Base-by-base conservation (phyloP, 179 eudicot species). In the Pouteria campechiana region DNA sequence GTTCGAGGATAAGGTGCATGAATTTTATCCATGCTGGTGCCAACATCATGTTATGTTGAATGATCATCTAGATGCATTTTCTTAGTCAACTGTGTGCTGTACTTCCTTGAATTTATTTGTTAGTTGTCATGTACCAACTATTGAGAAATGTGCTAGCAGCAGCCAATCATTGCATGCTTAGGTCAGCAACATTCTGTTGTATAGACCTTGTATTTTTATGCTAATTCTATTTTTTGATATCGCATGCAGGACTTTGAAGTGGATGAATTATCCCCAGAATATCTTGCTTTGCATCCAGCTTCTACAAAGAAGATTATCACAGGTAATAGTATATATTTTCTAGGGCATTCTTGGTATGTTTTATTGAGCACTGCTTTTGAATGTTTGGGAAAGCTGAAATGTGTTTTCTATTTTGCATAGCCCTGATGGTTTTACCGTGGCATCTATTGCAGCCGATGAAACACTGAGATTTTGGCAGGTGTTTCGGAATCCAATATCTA, bases 211-310 rank as follows among this genome's bases (percentile, higher is more conserved):
- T 28, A 15, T 14, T 10, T n/a, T n/a, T n/a, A n/a, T n/a, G n/a
- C n/a, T n/a, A n/a, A 17, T 16, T 50, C 27, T 33, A 11, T n/a
- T 10, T 41, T 17, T 17, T 47, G 25, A 4, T 37, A 22, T 43
- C 29, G 33, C 9, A 17, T 51, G 35, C 69, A 85, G 95, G 87
- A 81, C 58, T 85, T 72, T 23, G 72, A 74, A 61, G 54, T 90
- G 24, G 93, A 86, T 49, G 79, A 76, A 59, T 19, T 37, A 17
- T 81, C 98, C 20, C 31, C 41, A 32, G 83, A 81, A 34, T 90
- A 70, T 57, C 7, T 52, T 48, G 79, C 86, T 24, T 64, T 70
- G 43, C 87, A 90, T 57, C 98, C n/a, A 54, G 65, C 81, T 27
- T 11, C 79, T 19, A 44, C 44, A 48, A 72, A 70, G n/a, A n/a